Conservation (phyloP, 257 asterid genomes). For the Parsonsia alboflavescens region DNA sequence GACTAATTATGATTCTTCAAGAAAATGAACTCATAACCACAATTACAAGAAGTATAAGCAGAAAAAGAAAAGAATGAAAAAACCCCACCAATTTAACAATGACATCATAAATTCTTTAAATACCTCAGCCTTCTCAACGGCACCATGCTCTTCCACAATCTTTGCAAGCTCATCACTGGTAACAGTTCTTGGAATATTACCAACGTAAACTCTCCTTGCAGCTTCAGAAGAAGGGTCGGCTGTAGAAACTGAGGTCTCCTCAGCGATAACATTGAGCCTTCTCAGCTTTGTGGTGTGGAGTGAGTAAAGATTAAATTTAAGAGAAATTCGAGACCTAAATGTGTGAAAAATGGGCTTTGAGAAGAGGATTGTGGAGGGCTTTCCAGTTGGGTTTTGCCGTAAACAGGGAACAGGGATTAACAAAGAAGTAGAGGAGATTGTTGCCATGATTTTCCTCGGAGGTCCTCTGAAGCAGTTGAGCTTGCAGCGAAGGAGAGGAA, state of each 20-base stretch:
- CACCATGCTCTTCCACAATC: constrained; percentile 71
- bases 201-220: constrained; percentile 69
- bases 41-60: too few species aligned
- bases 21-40: background rate
- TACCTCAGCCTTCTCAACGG: constrained; percentile 89
- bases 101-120: background rate
- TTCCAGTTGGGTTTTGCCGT: constrained; percentile 39
- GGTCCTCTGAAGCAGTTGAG: background rate
- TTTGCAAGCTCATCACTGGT: constrained; percentile 65
- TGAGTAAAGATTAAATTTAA: constrained; percentile 22
- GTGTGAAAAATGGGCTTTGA: constrained; percentile 14
- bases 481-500: background rate
- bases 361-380: constrained; percentile 25
- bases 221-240: constrained; percentile 55
- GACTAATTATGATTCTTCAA: background rate
- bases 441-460: constrained; percentile 31
- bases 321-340: constrained; percentile 29
- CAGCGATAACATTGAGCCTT: constrained; percentile 49
- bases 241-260: constrained; percentile 47
- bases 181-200: constrained; percentile 74
- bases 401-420: constrained; percentile 28
- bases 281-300: constrained; percentile 8
- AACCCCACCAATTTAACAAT: background rate
- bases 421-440: constrained; percentile 40
- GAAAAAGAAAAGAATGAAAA: background rate